Percentiles rank a stretch among this genome's conserved stretches.
Evolutionary conservation across 495 filamentous ascomycete genomes (phyloP).

Genomic region (Diplogelasinospora grovesii): DNA sequence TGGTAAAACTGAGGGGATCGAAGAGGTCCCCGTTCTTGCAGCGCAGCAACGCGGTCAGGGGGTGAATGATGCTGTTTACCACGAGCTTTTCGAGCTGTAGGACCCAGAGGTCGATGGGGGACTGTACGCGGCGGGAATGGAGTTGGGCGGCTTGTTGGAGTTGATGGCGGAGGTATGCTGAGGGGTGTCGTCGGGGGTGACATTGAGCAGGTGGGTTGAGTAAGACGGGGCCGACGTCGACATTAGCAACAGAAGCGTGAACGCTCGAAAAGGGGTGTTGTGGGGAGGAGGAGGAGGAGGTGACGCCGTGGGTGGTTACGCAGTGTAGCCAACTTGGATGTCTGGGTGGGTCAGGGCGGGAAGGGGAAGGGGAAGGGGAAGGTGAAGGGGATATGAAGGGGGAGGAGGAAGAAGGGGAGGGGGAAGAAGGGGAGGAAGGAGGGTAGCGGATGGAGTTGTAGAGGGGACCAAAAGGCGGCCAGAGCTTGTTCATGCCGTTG

Average conservation of each 20-base stretch:
- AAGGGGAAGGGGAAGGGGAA: no score
- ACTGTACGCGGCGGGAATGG: no score
- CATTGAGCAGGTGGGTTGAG: conserved; percentile 4
- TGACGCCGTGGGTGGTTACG: conserved; percentile 68
- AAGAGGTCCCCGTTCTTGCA: conserved; percentile 69
- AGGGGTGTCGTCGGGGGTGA: no score
- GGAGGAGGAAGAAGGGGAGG: no score
- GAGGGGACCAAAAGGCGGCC: conserved; percentile 53
- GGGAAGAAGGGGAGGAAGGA: no score
- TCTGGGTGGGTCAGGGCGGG: conserved; percentile 29
- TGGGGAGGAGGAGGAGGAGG: no score
- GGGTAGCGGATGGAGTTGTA: conserved; percentile 23
- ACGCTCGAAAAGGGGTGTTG: conserved; percentile 54
- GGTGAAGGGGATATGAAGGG: no score
- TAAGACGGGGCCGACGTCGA: conserved; percentile 27
- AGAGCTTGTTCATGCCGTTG: conserved; percentile 67
- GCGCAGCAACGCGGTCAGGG: conserved; percentile 65
- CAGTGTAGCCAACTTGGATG: conserved; percentile 61
- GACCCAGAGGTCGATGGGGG: no score
- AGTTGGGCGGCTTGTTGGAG: no score
- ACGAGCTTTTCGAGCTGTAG: conserved; percentile 54
- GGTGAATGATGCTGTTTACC: conserved; percentile 70
- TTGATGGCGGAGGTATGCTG: conserved; percentile 39
- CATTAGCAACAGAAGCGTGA: conserved; percentile 57
- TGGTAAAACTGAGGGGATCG: conserved; percentile 49